Evolutionary conservation across 192 early-diverging fungal species (phyloP), one percentile per base, ranked within the genome.

Genomic region (Podila epigama): DNA sequence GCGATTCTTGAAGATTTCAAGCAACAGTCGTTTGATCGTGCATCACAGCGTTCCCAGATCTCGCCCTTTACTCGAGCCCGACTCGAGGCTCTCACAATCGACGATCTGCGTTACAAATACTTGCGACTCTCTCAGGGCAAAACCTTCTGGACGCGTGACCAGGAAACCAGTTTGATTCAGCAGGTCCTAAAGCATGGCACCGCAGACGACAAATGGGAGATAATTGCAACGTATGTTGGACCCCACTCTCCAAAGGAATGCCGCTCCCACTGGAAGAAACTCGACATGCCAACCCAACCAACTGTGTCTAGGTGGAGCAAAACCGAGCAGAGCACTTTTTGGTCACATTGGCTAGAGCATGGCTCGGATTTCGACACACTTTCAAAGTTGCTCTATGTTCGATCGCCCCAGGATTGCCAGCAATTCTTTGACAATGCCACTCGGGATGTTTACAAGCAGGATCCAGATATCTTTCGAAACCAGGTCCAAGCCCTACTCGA

Each of bases 151-250:
- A 75, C 58, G 5, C 61, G 66, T 16, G 70, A 75, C 32, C 58
- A 75, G 28, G 64, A 75, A 36, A 75, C 64, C 6, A 40, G 51
- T 8, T 18, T 75, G 8, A 66, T 66, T n/a, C 70, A 75, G 29
- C 63, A 75, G 54, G 70, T 66, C 27, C 63, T 75, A 37, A 31
- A 40, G 10, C 39, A 36, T 34, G 70, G 70, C 18, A 44, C 52
- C 16, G 32, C 33, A 9, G 70, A 60, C 9, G 58, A 36, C 15
- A 41, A 64, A 2, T 72, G 70, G 64, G 33, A 54, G 12, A 40
- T 51, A 32, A 66, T 62, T 31, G 70, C 70, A 0, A 28, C 33
- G 22, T 20, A 27, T 4, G 33, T 58, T 5, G 64, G 70, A 13
- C 20, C 61, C 7, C 70, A 61, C 28, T 61, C 70, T 0, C 27